Evolutionary conservation across 805 yeast genomes (phyloP), one percentile per base, ranked within the genome.

Genomic region (Suhomyces faveliae): DNA sequence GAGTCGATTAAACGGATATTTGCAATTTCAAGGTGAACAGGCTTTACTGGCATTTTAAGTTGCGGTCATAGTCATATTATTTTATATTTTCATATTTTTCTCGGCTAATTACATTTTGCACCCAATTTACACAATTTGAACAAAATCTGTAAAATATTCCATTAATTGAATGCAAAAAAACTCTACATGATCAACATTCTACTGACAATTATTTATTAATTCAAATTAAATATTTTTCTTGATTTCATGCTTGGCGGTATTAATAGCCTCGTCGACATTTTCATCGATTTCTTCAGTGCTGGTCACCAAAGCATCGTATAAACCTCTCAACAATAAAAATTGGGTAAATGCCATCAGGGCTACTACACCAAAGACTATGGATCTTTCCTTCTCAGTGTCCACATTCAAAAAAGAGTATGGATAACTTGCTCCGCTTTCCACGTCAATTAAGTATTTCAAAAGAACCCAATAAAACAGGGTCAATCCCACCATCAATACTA

Each of bases 371-470:
- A 85, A 85, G 17, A 84, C 77, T 5, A 73, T 51, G 1, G 71
- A 60, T 49, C 86, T 71, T 17, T 62, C 62, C 8, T 66, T 64
- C 25, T 69, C 76, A 5, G 65, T 68, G 3, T 66, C 71, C 11
- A 78, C 84, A 58, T 84, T 78, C 56, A 85, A 67, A 58, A 85
- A 85, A 7, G 84, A 86, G 58, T 85, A 85, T 0, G 92, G 92
- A 54, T 79, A 85, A 13, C 63, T 68, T 2, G 76, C 83, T 6
- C 78, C 78, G 20, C 51, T 59, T 17, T 70, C 68, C 25, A 76
- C 65, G 47, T 76, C 78, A 20, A 85, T 68, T 49, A 83, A 61
- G 7, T 56, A 42, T 48, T 77, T 74, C 46, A 85, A 66, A 61
- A 75, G 73, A 39, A 64, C 57, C 79, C 86, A 84, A 61, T 85